phyloP scores from a whole-genome alignment of 2,329 filamentous ascomycete genomes.

The Aureobasidium sp. region DNA sequence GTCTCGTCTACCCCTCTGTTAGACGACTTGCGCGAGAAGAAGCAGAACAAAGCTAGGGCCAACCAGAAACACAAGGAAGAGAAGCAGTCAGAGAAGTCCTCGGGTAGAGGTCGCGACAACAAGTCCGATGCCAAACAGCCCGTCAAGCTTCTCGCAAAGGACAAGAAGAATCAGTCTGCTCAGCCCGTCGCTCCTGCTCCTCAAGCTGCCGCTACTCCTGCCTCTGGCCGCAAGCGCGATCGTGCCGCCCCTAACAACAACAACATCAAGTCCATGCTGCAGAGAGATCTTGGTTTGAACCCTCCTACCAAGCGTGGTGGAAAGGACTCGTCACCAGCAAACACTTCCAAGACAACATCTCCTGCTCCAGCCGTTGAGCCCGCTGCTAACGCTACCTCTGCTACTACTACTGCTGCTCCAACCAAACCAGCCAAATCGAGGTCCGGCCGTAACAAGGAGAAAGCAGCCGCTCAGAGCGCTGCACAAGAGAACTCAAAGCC shows the following conservation, averaged over 20 bases:
- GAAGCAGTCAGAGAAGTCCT: conserved; percentile 34
- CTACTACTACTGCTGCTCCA: background rate
- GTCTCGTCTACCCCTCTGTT: conserved; percentile 81
- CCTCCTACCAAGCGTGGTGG: conserved; percentile 33
- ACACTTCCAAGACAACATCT: background rate
- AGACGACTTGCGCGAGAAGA: conserved; percentile 86
- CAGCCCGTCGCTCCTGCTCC: conserved; percentile 26
- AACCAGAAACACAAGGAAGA: conserved; percentile 31
- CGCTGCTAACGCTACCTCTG: background rate
- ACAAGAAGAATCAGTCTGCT: conserved; percentile 29
- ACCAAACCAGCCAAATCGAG: conserved; percentile 11
- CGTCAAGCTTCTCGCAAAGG: conserved; percentile 46
- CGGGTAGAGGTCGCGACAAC: conserved; percentile 28
- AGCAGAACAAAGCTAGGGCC: conserved; percentile 60
- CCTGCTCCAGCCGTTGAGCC: conserved; percentile 6
- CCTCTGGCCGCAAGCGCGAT: conserved; percentile 46
- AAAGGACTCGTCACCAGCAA: conserved; percentile 21
- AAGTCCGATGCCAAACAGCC: conserved; percentile 22
- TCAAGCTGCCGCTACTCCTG: conserved; percentile 8
- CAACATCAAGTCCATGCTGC: conserved; percentile 47
- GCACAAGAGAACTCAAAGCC: conserved; percentile 11
- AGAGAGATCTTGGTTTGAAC: conserved; percentile 54
- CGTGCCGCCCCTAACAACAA: conserved; percentile 43
- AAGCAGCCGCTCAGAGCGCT: conserved; percentile 7
- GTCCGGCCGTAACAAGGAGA: conserved; percentile 14